phyloP scores from a whole-genome alignment of 2,329 filamentous ascomycete genomes.

The Tolypocladium guangdongense region DNA sequence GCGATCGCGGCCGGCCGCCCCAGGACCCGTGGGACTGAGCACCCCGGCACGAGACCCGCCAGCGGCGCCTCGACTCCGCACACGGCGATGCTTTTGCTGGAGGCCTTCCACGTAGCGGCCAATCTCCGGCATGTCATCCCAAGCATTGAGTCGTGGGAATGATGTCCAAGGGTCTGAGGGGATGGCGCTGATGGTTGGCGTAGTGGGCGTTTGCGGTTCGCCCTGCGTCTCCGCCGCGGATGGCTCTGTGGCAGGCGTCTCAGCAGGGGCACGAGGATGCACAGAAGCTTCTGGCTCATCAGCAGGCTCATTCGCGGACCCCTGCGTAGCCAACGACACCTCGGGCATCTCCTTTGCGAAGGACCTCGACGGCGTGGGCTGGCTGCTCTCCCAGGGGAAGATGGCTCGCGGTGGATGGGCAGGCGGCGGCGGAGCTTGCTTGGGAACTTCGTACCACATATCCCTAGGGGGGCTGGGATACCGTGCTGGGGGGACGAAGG shows the following conservation, averaged over 20 bases:
- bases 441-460: constrained; percentile 82
- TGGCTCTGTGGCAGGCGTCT: constrained; percentile 24
- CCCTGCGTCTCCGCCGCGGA: constrained; percentile 16
- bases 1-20: background rate
- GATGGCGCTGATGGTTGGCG: constrained; percentile 34
- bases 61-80: constrained; percentile 17
- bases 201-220: constrained; percentile 36
- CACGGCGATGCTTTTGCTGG: constrained; percentile 42
- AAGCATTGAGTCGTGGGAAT: constrained; percentile 74
- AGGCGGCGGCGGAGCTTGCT: constrained; percentile 42
- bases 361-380: constrained; percentile 50
- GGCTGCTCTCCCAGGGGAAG: constrained; percentile 81
- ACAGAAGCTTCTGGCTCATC: constrained; percentile 13
- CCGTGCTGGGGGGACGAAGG: constrained; percentile 64
- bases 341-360: constrained; percentile 31
- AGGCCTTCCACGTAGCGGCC: constrained; percentile 74
- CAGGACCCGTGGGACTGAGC: background rate
- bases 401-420: constrained; percentile 53
- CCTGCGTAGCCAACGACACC: background rate
- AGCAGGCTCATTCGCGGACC: constrained; percentile 3
- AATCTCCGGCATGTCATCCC: constrained; percentile 87
- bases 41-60: constrained; percentile 1
- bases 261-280: constrained; percentile 15
- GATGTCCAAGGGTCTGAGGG: constrained; percentile 56
- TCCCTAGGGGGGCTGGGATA: constrained; percentile 78